phyloP scores from a whole-genome alignment of 805 yeast genomes.

The Teunomyces pallodes region DNA sequence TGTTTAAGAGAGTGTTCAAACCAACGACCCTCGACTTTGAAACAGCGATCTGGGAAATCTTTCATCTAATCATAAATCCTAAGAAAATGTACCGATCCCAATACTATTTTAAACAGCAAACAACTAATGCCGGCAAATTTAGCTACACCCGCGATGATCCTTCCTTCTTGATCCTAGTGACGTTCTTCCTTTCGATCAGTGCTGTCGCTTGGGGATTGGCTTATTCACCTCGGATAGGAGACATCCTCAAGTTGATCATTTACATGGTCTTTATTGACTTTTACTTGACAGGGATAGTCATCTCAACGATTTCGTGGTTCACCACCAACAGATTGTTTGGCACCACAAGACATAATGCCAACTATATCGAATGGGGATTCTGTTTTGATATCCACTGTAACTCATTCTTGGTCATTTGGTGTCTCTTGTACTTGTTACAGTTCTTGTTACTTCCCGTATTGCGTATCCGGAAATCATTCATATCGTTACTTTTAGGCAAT shows the following conservation, averaged over 20 bases:
- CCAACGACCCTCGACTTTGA: slow-evolving; percentile 88
- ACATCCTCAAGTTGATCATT: slow-evolving; percentile 63
- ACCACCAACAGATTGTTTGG: slow-evolving; percentile 62
- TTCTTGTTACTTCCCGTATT: slow-evolving; percentile 72
- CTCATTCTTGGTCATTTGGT: slow-evolving; percentile 80
- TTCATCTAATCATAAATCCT: slow-evolving; percentile 70
- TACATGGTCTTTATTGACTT: slow-evolving; percentile 88
- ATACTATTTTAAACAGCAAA: slow-evolving; percentile 70
- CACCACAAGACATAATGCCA: slow-evolving; percentile 25
- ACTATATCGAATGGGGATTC: slow-evolving; percentile 82
- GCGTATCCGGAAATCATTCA: slow-evolving; percentile 55
- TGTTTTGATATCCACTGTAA: slow-evolving; percentile 95
- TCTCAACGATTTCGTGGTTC: slow-evolving; percentile 74
- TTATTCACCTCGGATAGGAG: slow-evolving; percentile 61
- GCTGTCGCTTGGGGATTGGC: slow-evolving; percentile 91
- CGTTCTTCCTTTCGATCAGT: slow-evolving; percentile 63
- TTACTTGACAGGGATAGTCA: slow-evolving; percentile 61
- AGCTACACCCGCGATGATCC: slow-evolving; percentile 93
- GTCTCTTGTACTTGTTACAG: slow-evolving; percentile 68
- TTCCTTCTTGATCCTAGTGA: slow-evolving; percentile 71
- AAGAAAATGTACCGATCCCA: slow-evolving; percentile 77
- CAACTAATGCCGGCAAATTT: slow-evolving; percentile 41
- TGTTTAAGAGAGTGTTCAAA: slow-evolving; percentile 44
- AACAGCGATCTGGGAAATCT: slow-evolving; percentile 89
- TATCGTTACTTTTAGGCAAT: slow-evolving; percentile 75